A percentile compares a stretch with the other conserved stretches of the same genome.
Conservation (phyloP, 805 yeast species). For the Starmerella etchellsii region DNA sequence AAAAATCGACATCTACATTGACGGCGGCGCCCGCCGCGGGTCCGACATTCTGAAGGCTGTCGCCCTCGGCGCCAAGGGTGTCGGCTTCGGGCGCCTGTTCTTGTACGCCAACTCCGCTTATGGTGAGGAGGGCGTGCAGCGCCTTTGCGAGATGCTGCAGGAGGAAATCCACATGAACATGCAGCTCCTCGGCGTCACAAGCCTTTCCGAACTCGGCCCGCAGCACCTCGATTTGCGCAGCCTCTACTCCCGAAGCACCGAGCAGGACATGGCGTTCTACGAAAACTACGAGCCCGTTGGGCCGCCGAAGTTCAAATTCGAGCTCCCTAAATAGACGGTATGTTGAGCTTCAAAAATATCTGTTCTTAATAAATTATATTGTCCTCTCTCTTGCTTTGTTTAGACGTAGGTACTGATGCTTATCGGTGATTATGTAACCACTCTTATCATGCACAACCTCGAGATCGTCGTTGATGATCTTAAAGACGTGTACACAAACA, state of each 20-base stretch:
- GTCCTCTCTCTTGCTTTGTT: too few species aligned
- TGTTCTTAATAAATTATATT: too few species aligned
- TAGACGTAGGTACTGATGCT: too few species aligned
- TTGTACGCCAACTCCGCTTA: slow-evolving; percentile 63
- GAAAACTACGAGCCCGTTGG: slow-evolving; percentile 4
- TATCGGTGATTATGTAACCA: too few species aligned
- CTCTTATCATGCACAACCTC: too few species aligned
- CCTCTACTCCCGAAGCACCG: slow-evolving; percentile 24
- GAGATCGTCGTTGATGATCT: too few species aligned
- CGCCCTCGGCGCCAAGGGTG: slow-evolving; percentile 62
- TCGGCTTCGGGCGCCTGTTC: slow-evolving; percentile 65
- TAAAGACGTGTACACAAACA: too few species aligned
- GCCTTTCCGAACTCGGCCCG: slow-evolving; percentile 46
- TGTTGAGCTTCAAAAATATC: too few species aligned
- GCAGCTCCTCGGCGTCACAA: slow-evolving; percentile 64
- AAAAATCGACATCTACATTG: slow-evolving; percentile 50
- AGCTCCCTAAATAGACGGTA: not conserved
- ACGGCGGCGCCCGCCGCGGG: slow-evolving; percentile 69
- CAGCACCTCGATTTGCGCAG: slow-evolving; percentile 45
- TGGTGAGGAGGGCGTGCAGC: slow-evolving; percentile 59
- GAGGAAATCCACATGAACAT: slow-evolving; percentile 64
- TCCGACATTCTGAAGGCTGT: slow-evolving; percentile 62
- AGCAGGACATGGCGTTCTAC: slow-evolving; percentile 2
- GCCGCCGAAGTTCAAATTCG: slow-evolving; percentile 1
- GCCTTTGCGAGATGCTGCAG: slow-evolving; percentile 50